A percentile compares a stretch with the other conserved stretches of the same genome.
phyloP scores from a whole-genome alignment of 441 rosid species.

The Gossypium lobatum region DNA sequence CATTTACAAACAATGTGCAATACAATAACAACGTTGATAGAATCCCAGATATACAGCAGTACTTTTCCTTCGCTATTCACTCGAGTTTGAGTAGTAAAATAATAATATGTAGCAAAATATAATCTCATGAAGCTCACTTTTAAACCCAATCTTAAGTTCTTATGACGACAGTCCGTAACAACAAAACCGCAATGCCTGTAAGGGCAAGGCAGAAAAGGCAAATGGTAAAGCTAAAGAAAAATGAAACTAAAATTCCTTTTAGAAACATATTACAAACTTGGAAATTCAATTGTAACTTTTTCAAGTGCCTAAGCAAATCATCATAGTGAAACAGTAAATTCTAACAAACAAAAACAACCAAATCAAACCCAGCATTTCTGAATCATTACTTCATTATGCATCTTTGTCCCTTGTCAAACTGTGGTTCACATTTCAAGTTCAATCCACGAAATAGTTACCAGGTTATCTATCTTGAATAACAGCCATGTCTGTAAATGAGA shows the following conservation, averaged over 20 bases:
- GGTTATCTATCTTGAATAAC: background rate
- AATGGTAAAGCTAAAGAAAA: background rate
- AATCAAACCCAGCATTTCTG: conserved; percentile 1
- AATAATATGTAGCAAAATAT: background rate
- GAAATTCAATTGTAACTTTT: conserved; percentile 12
- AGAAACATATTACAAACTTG: conserved; percentile 7
- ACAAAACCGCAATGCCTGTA: background rate
- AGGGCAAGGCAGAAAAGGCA: background rate
- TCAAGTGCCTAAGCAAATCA: background rate
- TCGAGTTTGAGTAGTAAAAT: background rate
- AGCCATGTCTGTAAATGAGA: background rate
- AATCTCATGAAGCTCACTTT: background rate
- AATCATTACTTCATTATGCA: conserved; percentile 12
- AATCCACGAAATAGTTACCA: conserved; percentile 11
- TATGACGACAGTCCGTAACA: background rate
- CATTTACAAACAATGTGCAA: background rate
- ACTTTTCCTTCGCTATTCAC: background rate
- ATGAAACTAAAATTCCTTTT: background rate
- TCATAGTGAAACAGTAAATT: background rate
- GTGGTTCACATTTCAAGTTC: background rate
- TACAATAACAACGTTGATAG: background rate
- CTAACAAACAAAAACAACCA: conserved; percentile 6
- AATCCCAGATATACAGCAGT: background rate
- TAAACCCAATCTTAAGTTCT: background rate
- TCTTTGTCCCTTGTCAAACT: background rate